A percentile compares a stretch with the other conserved stretches of the same genome.
phyloP scores from a whole-genome alignment of 768 basidiomycete species.

The Lactarius indigo region DNA sequence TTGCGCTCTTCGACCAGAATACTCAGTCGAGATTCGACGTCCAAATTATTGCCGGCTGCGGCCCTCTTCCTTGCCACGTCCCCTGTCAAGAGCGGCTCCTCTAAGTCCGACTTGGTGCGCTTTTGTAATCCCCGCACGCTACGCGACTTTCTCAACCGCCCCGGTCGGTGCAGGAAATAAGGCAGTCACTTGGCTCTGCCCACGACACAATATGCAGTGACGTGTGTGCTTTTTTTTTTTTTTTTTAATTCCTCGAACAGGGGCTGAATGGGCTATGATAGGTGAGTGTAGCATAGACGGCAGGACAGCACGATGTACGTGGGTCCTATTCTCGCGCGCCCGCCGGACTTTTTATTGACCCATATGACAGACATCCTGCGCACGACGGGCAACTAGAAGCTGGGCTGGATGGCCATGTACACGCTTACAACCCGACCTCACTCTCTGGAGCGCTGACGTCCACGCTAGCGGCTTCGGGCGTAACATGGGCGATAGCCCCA shows the following conservation, averaged over 20 bases:
- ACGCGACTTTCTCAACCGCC: background rate
- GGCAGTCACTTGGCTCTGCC: conserved; percentile 4
- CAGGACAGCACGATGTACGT: conserved; percentile 16
- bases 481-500: conserved; percentile 51
- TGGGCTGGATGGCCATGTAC: conserved; percentile 31
- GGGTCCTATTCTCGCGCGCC: too few relatives aligned
- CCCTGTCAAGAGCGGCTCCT: background rate
- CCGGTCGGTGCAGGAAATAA: background rate
- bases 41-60: background rate
- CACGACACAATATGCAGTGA: conserved; percentile 7
- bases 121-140: background rate
- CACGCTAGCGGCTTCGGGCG: conserved; percentile 54
- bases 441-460: background rate
- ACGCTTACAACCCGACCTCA: background rate
- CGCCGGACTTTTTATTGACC: background rate
- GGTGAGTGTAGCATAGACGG: conserved; percentile 8
- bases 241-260: too few relatives aligned
- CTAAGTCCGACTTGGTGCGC: background rate
- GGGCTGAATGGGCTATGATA: background rate
- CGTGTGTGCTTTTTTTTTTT: background rate
- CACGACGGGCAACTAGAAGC: conserved; percentile 14
- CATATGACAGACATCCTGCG: conserved; percentile 23
- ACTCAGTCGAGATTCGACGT: background rate
- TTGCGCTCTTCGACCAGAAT: background rate
- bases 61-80: background rate